Conservation (phyloP, 768 basidiomycete genomes). For the Hirschioporus abietinus region DNA sequence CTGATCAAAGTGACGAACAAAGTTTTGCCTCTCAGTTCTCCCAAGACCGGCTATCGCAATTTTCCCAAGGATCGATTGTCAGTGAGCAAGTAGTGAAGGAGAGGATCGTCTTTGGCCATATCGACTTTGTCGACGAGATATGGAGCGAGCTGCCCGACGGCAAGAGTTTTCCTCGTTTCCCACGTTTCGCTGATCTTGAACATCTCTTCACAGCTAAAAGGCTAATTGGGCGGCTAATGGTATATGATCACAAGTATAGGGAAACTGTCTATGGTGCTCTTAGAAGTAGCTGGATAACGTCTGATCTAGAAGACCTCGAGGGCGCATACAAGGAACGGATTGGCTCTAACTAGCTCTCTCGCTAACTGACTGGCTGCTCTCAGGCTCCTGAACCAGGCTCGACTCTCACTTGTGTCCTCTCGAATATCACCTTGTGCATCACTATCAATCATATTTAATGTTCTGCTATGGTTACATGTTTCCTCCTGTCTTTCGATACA, state of each 20-base stretch:
- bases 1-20: not conserved
- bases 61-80: slow-evolving; percentile 38
- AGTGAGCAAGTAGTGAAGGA: slow-evolving; percentile 60
- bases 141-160: slow-evolving; percentile 61
- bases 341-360: slow-evolving; percentile 10
- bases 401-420: slow-evolving; percentile 7
- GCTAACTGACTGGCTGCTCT: slow-evolving; percentile 4
- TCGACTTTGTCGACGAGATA: slow-evolving; percentile 47
- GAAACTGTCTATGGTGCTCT: slow-evolving; percentile 62
- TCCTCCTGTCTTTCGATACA: slow-evolving; percentile 3
- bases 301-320: slow-evolving; percentile 56
- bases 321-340: slow-evolving; percentile 56
- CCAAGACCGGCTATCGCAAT: slow-evolving; percentile 17
- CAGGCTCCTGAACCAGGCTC: slow-evolving; percentile 4
- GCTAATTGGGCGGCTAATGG: slow-evolving; percentile 57
- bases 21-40: slow-evolving; percentile 17
- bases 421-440: not conserved
- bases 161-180: slow-evolving; percentile 20
- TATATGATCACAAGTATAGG: slow-evolving; percentile 50
- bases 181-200: slow-evolving; percentile 13
- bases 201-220: slow-evolving; percentile 42
- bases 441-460: not conserved
- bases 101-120: slow-evolving; percentile 58
- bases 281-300: slow-evolving; percentile 58
- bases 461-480: slow-evolving; percentile 1